Percentiles rank a stretch among this genome's conserved stretches.
Conservation (phyloP, 768 basidiomycete genomes). For the Phanerodontia chrysosporium region DNA sequence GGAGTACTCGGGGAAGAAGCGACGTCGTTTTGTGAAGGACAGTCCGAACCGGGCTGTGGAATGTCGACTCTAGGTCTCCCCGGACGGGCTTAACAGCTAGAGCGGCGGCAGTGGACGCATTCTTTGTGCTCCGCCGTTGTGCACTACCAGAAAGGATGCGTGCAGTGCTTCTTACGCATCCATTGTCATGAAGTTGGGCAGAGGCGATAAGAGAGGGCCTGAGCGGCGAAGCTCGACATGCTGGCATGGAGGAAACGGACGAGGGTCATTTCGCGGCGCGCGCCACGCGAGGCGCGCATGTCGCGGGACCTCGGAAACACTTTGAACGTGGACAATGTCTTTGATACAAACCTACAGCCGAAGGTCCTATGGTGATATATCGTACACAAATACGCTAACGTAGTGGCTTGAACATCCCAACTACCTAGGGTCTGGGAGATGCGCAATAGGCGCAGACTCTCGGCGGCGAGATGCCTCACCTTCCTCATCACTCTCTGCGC, state of each 20-base stretch:
- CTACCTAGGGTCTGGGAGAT: conserved; percentile 19
- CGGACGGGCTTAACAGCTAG: not conserved
- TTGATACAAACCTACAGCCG: not conserved
- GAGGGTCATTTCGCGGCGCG: conserved; percentile 8
- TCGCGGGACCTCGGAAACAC: not conserved
- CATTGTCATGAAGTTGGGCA: conserved; percentile 6
- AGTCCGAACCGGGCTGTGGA: conserved; percentile 32
- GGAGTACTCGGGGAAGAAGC: conserved; percentile 43
- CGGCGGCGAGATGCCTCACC: conserved; percentile 4
- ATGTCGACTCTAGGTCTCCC: not conserved
- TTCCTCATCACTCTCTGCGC: conserved; percentile 59
- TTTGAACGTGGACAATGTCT: not conserved
- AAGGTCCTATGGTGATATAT: not conserved
- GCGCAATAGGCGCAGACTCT: not conserved
- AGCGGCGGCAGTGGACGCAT: conserved; percentile 17
- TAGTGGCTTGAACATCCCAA: no score
- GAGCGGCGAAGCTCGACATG: conserved; percentile 22
- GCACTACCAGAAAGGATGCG: not conserved
- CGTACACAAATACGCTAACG: not conserved
- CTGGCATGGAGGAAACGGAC: conserved; percentile 20
- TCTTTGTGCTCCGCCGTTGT: not conserved
- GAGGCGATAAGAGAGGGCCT: conserved; percentile 14
- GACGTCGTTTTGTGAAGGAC: conserved; percentile 46
- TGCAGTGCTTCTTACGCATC: not conserved
- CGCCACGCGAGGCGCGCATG: conserved; percentile 1